These are phyloP conservation scores for Pelargonium myrrhifolium DNA, from an alignment of 441 rosid genomes.

Conservation along the genomic window DNA sequence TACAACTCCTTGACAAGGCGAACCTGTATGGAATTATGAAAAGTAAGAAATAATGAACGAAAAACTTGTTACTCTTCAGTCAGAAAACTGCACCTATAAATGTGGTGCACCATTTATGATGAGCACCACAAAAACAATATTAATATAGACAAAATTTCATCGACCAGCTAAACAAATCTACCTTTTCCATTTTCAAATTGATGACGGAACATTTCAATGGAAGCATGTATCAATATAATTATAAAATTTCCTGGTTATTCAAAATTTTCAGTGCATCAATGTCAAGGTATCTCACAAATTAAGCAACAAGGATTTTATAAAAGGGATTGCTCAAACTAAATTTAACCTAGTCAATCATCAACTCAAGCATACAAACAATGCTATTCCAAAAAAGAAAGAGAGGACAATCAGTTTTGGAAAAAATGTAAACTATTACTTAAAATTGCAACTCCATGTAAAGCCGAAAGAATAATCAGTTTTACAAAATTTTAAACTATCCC, in stretches of 20 bases:
- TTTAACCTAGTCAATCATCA: neutral
- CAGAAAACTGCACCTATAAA: no score
- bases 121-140: neutral
- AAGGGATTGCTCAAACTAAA: neutral
- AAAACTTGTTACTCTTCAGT: no score
- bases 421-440: neutral
- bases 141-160: neutral
- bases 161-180: neutral
- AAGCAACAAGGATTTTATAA: neutral
- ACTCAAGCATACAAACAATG: no score
- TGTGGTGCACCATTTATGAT: neutral
- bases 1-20: conserved; percentile 83
- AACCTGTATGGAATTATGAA: conserved; percentile 43
- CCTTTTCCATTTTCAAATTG: neutral
- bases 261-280: neutral
- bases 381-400: neutral
- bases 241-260: neutral
- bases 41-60: no score
- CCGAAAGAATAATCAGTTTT: neutral
- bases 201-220: neutral
- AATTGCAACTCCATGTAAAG: neutral
- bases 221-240: neutral
- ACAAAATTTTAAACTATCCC: neutral
- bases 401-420: neutral
- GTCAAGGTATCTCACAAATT: neutral